A percentile compares a stretch with the other conserved stretches of the same genome.
phyloP scores from a whole-genome alignment of 179 eudicot genomes.

The Drosera spatulata region DNA sequence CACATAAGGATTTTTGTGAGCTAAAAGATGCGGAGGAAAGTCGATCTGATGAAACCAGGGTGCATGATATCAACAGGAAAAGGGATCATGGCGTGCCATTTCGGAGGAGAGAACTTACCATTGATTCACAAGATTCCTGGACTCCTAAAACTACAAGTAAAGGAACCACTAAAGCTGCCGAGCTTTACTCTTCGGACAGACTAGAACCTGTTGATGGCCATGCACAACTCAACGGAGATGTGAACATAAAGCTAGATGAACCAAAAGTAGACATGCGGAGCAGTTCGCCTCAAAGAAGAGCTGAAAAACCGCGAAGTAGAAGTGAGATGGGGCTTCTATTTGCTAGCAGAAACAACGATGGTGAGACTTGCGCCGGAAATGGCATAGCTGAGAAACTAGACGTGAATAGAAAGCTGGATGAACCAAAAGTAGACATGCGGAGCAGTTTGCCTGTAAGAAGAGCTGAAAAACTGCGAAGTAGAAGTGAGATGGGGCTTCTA shows the following conservation, averaged over 20 bases:
- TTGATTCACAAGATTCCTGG: slow-evolving; percentile 13
- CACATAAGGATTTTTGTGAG: too few relatives aligned
- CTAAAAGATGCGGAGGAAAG: too few relatives aligned
- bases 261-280: slow-evolving; percentile 12
- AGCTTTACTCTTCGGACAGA: slow-evolving; percentile 15
- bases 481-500: slow-evolving; percentile 18
- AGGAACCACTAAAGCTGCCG: slow-evolving; percentile 10
- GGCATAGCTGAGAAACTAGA: slow-evolving; percentile 16
- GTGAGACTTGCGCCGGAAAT: slow-evolving; percentile 25
- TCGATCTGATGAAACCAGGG: too few relatives aligned
- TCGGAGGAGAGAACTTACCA: slow-evolving; percentile 11
- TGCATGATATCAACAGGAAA: background rate
- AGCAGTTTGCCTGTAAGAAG: slow-evolving; percentile 13
- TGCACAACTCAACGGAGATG: slow-evolving; percentile 9
- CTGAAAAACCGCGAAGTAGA: slow-evolving; percentile 17
- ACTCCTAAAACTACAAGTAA: slow-evolving; percentile 10
- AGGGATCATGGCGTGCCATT: slow-evolving; percentile 8
- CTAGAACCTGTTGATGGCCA: slow-evolving; percentile 18
- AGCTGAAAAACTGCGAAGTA: slow-evolving; percentile 17
- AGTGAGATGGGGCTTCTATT: slow-evolving; percentile 21
- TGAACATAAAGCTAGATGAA: slow-evolving; percentile 8
- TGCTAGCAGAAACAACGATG: slow-evolving; percentile 6
- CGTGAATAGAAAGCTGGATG: slow-evolving; percentile 10
- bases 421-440: slow-evolving; percentile 12
- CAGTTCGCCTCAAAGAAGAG: slow-evolving; percentile 14